Conservation (phyloP, 192 early-diverging fungal species). For the Coemansia sp. region DNA sequence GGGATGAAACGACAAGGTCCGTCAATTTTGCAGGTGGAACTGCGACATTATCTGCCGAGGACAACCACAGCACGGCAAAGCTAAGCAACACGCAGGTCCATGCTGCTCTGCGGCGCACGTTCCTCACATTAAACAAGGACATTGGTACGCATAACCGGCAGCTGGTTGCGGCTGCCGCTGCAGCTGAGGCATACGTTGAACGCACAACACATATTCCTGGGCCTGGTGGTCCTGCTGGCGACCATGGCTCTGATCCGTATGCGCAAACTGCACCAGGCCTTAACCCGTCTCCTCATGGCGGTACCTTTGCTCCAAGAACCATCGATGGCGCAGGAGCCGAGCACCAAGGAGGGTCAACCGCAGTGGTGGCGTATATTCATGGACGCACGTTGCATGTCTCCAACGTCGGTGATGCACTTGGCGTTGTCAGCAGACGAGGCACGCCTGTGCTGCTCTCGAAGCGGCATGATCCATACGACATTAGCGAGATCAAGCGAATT, state of each 20-base stretch:
- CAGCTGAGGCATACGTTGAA: conserved; percentile 39
- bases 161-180: conserved; percentile 43
- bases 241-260: conserved; percentile 7
- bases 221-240: not conserved
- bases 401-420: conserved; percentile 83
- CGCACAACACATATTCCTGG: conserved; percentile 32
- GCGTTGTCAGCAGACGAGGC: conserved; percentile 74
- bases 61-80: conserved; percentile 13
- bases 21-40: conserved; percentile 39
- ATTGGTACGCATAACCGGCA: conserved; percentile 61
- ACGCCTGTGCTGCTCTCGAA: conserved; percentile 66
- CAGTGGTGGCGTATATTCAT: conserved; percentile 75
- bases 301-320: conserved; percentile 22
- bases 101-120: conserved; percentile 77
- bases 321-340: conserved; percentile 38
- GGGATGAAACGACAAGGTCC: conserved; percentile 23
- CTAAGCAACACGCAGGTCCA: conserved; percentile 43
- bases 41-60: conserved; percentile 11
- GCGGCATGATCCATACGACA: conserved; percentile 70
- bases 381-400: conserved; percentile 79
- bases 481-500: conserved; percentile 71
- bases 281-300: conserved; percentile 27
- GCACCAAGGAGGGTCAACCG: conserved; percentile 70
- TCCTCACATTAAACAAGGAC: conserved; percentile 80
- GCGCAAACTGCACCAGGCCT: conserved; percentile 21